phyloP scores from a whole-genome alignment of 371 early-diverging fungal genomes.

The Fennellomyces sp. region DNA sequence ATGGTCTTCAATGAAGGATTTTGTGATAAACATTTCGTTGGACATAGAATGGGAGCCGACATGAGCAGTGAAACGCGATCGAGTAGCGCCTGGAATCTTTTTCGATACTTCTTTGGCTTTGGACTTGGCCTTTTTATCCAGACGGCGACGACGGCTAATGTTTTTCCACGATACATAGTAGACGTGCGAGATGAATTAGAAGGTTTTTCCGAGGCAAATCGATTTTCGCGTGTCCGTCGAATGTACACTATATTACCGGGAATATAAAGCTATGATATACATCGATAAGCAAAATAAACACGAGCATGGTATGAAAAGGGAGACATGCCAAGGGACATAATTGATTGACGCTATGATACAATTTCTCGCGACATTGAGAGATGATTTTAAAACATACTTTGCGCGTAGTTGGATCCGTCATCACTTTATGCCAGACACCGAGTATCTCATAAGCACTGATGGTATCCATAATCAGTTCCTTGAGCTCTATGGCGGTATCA shows the following conservation, averaged over 20 bases:
- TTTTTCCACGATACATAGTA: conserved; percentile 8
- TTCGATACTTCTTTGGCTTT: conserved; percentile 19
- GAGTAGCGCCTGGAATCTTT: conserved; percentile 26
- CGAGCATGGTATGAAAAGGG: too few relatives aligned
- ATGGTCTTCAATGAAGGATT: conserved; percentile 47
- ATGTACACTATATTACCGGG: conserved; percentile 46
- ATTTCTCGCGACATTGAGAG: conserved; percentile 29
- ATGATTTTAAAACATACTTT: conserved; percentile 49
- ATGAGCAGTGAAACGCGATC: conserved; percentile 21
- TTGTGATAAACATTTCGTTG: conserved; percentile 41
- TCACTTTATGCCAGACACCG: conserved; percentile 47
- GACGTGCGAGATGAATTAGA: conserved; percentile 8
- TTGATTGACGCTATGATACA: conserved; percentile 23
- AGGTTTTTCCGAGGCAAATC: not conserved
- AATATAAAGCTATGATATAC: conserved; percentile 32
- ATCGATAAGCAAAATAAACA: not conserved
- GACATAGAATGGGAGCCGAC: conserved; percentile 21
- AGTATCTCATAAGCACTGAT: conserved; percentile 46
- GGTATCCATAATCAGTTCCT: conserved; percentile 53
- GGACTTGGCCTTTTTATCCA: conserved; percentile 13
- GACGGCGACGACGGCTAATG: conserved; percentile 7
- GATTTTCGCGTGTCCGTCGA: conserved; percentile 18
- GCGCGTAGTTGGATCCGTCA: conserved; percentile 24
- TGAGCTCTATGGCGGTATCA: conserved; percentile 61
- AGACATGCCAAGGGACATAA: conserved; percentile 41